Conservation (phyloP, 345 rosid species). For the Salix udensis region DNA sequence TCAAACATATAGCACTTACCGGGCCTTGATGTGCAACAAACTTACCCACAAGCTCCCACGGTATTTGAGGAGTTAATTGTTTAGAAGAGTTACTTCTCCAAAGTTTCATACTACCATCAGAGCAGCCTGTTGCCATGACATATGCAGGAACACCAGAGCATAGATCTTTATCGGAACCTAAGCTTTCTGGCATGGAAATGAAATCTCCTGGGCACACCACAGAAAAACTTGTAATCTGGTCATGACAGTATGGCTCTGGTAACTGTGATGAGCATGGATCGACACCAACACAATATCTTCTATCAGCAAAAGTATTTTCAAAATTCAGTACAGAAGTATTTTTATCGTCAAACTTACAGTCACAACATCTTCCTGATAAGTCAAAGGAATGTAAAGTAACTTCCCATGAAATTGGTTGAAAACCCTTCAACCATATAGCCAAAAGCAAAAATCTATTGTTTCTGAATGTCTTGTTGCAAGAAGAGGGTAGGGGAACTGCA, state of each 20-base stretch:
- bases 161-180: constrained; percentile 25
- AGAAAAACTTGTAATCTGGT: constrained; percentile 64
- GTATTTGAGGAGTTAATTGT: constrained; percentile 26
- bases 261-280: constrained; percentile 52
- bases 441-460: constrained; percentile 59
- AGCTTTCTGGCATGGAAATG: constrained; percentile 29
- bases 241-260: constrained; percentile 53
- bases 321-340: constrained; percentile 37
- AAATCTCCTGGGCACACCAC: constrained; percentile 45
- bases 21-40: constrained; percentile 53
- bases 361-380: constrained; percentile 34
- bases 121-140: constrained; percentile 73
- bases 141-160: constrained; percentile 45
- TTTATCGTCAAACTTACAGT: constrained; percentile 45
- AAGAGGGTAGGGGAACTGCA: constrained; percentile 47
- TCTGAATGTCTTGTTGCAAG: constrained; percentile 46
- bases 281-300: constrained; percentile 49
- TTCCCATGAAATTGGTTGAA: constrained; percentile 71
- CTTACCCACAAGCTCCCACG: constrained; percentile 80
- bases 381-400: constrained; percentile 53
- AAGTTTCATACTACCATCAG: constrained; percentile 74
- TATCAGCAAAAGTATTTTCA: constrained; percentile 44
- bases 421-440: constrained; percentile 61
- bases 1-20: constrained; percentile 47
- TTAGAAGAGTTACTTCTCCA: constrained; percentile 59